Base-by-base conservation (phyloP, 2,329 filamentous ascomycete genomes). In the Verticillium nubilum region DNA sequence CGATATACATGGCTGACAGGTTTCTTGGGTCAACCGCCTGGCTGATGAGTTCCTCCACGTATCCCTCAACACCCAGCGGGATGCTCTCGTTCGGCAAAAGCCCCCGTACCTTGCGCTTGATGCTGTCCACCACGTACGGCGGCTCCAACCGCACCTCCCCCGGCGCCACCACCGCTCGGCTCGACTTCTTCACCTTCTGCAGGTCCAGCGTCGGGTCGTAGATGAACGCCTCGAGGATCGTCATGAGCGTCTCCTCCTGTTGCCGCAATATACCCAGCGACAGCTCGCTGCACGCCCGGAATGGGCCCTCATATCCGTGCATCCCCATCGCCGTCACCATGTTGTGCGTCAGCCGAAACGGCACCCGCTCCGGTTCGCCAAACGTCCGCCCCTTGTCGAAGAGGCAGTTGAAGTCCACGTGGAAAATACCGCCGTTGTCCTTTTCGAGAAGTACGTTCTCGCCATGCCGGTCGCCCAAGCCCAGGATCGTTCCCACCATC, bases 371-470 rank as follows among this genome's bases (percentile, higher is more conserved):
- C 0, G 95, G 94, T 73, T 96, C 96, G 63, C 92, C 89, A 71
- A 99, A 98, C 0, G 93, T 97, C 47, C 94, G 84, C 1, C 95
- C 95, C 70, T 99, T 99, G 78, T 99, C 96, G 72, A 99, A 99
- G 4, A 99, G 86, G 74, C 96, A 99, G 76, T 99, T 99, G 82
- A 99, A 99, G 76, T 99, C 95, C 53, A 99, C 96, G 74, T 99
- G 95, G 74, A 99, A 91, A 2, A 96, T 87, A 57, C 94, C 94
- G 52, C 96, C 95, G 64, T 92, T 96, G 59, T 90, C 89, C 76
- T 98, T 92, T 73, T 98, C 92, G 31, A 99, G 86, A 29, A 97
- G 85, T 59, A 99, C 91, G 73, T 99, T 99, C 74, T 99, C 95
- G 60, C 94, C 94, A 75, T 99, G 95, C 4, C 95, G 88, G 74